These are phyloP conservation scores for Closterium sp. DNA, from an alignment of 139 green algal species.

Conservation along the genomic window DNA sequence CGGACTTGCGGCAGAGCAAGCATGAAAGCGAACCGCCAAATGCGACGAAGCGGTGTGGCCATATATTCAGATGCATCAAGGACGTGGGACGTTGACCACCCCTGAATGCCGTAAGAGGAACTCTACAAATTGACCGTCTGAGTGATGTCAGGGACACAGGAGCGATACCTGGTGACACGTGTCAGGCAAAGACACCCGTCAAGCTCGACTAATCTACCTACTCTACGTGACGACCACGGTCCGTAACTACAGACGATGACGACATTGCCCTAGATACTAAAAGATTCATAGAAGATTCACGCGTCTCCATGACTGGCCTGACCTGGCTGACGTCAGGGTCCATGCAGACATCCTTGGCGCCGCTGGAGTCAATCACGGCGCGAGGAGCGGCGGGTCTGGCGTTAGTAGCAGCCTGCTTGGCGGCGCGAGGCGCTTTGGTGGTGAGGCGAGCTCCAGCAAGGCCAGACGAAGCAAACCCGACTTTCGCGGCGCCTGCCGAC, in stretches of 20 bases:
- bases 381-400: conserved; percentile 19
- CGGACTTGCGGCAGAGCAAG: not conserved
- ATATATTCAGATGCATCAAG: not conserved
- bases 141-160: not conserved
- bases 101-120: not conserved
- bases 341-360: conserved; percentile 41
- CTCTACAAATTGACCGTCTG: not conserved
- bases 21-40: not conserved
- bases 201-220: conserved; percentile 36
- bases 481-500: not conserved
- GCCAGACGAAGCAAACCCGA: not conserved
- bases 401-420: not conserved
- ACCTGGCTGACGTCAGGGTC: conserved; percentile 35
- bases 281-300: not conserved
- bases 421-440: not conserved
- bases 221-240: too few species aligned
- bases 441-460: not conserved
- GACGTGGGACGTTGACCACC: not conserved
- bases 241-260: not conserved
- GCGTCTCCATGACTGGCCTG: not conserved
- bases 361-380: conserved; percentile 49
- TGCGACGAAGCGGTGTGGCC: not conserved
- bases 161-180: not conserved
- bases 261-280: not conserved
- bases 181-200: not conserved